Percentiles rank a stretch among this genome's conserved stretches.
Evolutionary conservation across 1,139 yeast species (phyloP).

Genomic region (Scheffersomyces illinoinensis): DNA sequence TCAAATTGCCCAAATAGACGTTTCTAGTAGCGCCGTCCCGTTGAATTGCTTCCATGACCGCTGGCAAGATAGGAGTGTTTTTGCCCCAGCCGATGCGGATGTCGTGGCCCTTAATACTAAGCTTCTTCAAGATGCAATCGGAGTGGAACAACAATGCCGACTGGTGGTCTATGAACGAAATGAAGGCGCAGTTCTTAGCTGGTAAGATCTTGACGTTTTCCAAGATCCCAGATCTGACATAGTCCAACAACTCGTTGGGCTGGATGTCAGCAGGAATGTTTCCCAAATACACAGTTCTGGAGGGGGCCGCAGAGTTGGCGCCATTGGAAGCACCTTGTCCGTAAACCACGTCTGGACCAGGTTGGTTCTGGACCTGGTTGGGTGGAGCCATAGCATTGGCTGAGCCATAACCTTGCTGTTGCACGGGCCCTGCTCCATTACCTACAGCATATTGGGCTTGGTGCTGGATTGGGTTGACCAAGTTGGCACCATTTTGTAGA

Average conservation of each 20-base stretch:
- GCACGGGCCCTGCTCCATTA: neutral
- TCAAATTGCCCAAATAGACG: too few relatives aligned
- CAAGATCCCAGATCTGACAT: slow-evolving; percentile 87
- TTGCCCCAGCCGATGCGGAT: slow-evolving; percentile 71
- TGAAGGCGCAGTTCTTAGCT: slow-evolving; percentile 59
- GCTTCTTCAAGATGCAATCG: slow-evolving; percentile 58
- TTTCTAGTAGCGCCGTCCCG: slow-evolving; percentile 91
- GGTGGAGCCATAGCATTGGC: slow-evolving; percentile 3
- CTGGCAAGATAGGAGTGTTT: slow-evolving; percentile 63
- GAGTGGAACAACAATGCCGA: slow-evolving; percentile 62
- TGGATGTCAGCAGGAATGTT: slow-evolving; percentile 83
- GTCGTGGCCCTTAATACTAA: slow-evolving; percentile 57
- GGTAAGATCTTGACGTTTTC: slow-evolving; percentile 68
- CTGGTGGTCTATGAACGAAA: slow-evolving; percentile 62
- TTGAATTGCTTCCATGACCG: slow-evolving; percentile 71
- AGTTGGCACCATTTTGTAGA: slow-evolving; percentile 3
- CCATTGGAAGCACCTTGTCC: slow-evolving; percentile 11
- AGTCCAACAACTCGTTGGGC: slow-evolving; percentile 80
- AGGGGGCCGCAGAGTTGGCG: slow-evolving; percentile 50
- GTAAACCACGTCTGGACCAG: slow-evolving; percentile 7
- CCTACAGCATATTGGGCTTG: slow-evolving; percentile 4
- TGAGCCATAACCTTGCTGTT: slow-evolving; percentile 1
- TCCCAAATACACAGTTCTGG: slow-evolving; percentile 88
- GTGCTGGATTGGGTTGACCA: slow-evolving; percentile 4
- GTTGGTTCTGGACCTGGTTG: slow-evolving; percentile 5